Percentiles rank a stretch among this genome's conserved stretches.
These are phyloP conservation scores for Antarctomyces pellizariae DNA, from an alignment of 495 filamentous ascomycete species.

Conservation along the genomic window DNA sequence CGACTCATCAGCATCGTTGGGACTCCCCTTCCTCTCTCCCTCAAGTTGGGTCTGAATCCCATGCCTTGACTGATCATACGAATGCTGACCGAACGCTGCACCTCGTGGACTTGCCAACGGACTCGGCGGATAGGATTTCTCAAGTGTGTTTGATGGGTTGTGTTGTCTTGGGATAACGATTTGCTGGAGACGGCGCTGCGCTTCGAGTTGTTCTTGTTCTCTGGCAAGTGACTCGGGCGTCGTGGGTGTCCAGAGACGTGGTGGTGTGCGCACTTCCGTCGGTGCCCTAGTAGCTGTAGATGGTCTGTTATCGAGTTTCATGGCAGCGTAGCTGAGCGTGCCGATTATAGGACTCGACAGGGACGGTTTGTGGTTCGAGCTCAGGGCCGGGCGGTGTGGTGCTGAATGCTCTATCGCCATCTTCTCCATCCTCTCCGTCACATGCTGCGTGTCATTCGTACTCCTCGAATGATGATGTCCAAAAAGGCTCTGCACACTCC, in stretches of 20 bases:
- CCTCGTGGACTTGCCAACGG: conserved; percentile 19
- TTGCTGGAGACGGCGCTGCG: conserved; percentile 1
- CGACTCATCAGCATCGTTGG: conserved; percentile 18
- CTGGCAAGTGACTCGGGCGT: conserved; percentile 10
- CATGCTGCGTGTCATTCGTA: conserved; percentile 12
- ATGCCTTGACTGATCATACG: conserved; percentile 13
- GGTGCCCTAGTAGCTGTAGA: conserved; percentile 7
- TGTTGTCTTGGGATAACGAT: conserved; percentile 4
- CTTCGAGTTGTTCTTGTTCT: conserved; percentile 12
- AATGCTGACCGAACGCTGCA: conserved; percentile 16
- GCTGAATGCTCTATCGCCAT: conserved; percentile 4
- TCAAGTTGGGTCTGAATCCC: too few species aligned
- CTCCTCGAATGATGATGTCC: too few species aligned
- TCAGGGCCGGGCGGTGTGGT: conserved; percentile 12
- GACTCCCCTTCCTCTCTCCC: conserved; percentile 6
- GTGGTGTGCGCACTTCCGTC: conserved; percentile 13
- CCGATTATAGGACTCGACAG: conserved; percentile 23
- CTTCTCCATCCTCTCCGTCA: conserved; percentile 14
- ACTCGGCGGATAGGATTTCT: conserved; percentile 3
- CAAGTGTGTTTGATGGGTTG: conserved; percentile 9
- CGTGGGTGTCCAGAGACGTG: conserved; percentile 9
- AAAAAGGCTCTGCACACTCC: conserved; percentile 5
- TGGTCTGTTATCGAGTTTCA: conserved; percentile 10
- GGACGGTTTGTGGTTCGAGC: conserved; percentile 16
- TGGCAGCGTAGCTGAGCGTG: conserved; percentile 9